A percentile compares a stretch with the other conserved stretches of the same genome.
Conservation (phyloP, 2,329 filamentous ascomycete genomes). For the Aspergillus uvarum region DNA sequence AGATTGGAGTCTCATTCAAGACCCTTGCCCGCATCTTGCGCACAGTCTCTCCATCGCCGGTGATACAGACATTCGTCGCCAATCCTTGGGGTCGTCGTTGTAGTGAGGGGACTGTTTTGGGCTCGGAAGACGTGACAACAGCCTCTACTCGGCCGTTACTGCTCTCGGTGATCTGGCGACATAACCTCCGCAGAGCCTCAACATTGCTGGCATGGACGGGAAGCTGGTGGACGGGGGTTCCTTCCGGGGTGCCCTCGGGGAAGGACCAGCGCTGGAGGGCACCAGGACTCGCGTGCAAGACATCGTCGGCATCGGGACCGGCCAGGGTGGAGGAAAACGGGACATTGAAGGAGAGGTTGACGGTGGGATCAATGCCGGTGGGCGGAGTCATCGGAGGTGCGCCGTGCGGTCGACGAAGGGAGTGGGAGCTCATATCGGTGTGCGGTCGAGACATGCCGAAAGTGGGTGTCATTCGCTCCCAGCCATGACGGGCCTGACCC, state of each 20-base stretch:
- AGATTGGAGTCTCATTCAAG: slow-evolving; percentile 86
- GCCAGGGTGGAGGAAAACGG: slow-evolving; percentile 90
- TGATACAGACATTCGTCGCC: slow-evolving; percentile 87
- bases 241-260: slow-evolving; percentile 79
- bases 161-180: slow-evolving; percentile 72
- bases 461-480: slow-evolving; percentile 66
- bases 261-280: slow-evolving; percentile 92
- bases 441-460: slow-evolving; percentile 63
- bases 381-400: slow-evolving; percentile 60
- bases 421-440: slow-evolving; percentile 55
- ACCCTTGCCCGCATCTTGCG: slow-evolving; percentile 87
- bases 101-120: slow-evolving; percentile 60
- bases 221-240: slow-evolving; percentile 80
- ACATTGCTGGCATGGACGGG: slow-evolving; percentile 91
- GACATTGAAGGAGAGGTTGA: slow-evolving; percentile 96
- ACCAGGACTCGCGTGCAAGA: slow-evolving; percentile 85
- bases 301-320: slow-evolving; percentile 90
- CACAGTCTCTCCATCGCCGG: slow-evolving; percentile 81
- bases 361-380: slow-evolving; percentile 70
- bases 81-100: slow-evolving; percentile 55
- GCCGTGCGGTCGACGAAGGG: slow-evolving; percentile 56
- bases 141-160: slow-evolving; percentile 74
- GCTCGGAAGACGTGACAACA: slow-evolving; percentile 76
- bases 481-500: slow-evolving; percentile 65
- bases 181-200: slow-evolving; percentile 73